These are phyloP conservation scores for Exophiala calicioides DNA, from an alignment of 2,329 filamentous ascomycete genomes.

Conservation along the genomic window DNA sequence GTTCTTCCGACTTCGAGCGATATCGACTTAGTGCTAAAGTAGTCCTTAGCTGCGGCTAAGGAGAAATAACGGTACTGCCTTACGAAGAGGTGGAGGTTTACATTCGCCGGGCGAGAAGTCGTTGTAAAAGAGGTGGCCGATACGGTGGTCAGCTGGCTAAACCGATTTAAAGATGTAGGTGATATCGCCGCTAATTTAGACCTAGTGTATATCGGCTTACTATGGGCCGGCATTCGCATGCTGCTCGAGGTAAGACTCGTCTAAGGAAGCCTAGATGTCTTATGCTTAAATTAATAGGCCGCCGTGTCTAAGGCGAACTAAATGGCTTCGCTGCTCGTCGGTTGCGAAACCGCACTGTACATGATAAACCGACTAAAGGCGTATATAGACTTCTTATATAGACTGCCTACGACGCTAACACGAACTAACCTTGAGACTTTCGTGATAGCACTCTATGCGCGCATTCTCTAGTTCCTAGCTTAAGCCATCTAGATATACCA, in stretches of 20 bases:
- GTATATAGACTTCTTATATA: constrained; percentile 6
- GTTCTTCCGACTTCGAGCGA: not conserved
- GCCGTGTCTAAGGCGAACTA: not conserved
- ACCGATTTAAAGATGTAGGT: not conserved
- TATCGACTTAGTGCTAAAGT: not conserved
- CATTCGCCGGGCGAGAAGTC: not conserved
- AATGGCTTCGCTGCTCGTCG: not conserved
- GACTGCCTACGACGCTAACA: constrained; percentile 2
- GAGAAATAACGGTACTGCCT: not conserved
- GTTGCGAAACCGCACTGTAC: constrained; percentile 2
- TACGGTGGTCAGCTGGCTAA: not conserved
- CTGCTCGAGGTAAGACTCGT: not conserved
- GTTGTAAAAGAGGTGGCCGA: not conserved
- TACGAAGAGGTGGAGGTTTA: not conserved
- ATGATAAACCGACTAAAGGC: constrained; percentile 12
- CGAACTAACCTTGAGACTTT: constrained; percentile 6
- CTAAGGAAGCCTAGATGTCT: not conserved
- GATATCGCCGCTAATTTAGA: not conserved
- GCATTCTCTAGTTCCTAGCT: constrained; percentile 16
- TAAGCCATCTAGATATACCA: constrained; percentile 16
- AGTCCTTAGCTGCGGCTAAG: not conserved
- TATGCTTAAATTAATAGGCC: not conserved
- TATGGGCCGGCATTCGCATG: not conserved
- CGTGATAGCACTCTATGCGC: constrained; percentile 15
- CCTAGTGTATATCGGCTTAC: not conserved